Percentiles rank a stretch among this genome's conserved stretches.
Conservation (phyloP, 345 rosid species). For the Gossypium sturtianum region DNA sequence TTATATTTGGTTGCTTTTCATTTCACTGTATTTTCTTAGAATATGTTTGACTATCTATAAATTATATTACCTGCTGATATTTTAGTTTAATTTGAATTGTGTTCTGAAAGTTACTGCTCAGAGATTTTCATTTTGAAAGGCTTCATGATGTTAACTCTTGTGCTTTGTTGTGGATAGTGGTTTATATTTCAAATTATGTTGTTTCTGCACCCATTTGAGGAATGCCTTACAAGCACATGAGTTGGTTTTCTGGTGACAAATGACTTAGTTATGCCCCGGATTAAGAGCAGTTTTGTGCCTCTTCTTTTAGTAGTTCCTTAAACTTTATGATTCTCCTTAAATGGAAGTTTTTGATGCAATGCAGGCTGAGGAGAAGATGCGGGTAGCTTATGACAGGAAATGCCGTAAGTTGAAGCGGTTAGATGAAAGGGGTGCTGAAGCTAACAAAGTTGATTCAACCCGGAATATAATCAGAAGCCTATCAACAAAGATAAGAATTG, state of each 20-base stretch:
- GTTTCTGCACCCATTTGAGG: not conserved
- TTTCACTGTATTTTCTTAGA: not conserved
- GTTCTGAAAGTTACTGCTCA: not conserved
- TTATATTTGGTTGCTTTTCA: not conserved
- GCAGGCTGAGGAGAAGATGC: constrained; percentile 90
- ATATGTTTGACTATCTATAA: not conserved
- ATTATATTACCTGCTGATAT: not conserved
- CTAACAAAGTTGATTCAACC: constrained; percentile 54
- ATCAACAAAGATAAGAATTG: constrained; percentile 78
- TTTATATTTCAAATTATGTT: not conserved
- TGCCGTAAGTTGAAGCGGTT: constrained; percentile 63
- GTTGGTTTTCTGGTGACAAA: not conserved
- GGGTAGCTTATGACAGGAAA: constrained; percentile 70
- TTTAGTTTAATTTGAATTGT: not conserved
- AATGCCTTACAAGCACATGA: not conserved
- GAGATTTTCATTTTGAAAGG: not conserved
- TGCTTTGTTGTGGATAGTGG: not conserved
- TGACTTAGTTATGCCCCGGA: not conserved
- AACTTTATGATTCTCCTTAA: constrained; percentile 1
- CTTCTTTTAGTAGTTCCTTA: not conserved
- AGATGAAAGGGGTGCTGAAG: constrained; percentile 80
- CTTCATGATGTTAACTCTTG: not conserved
- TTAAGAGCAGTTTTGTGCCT: not conserved
- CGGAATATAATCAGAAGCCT: constrained; percentile 47
- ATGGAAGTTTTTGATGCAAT: constrained; percentile 10